Conservation (phyloP, 2,329 filamentous ascomycete genomes). For the Apiospora kogelbergensis region DNA sequence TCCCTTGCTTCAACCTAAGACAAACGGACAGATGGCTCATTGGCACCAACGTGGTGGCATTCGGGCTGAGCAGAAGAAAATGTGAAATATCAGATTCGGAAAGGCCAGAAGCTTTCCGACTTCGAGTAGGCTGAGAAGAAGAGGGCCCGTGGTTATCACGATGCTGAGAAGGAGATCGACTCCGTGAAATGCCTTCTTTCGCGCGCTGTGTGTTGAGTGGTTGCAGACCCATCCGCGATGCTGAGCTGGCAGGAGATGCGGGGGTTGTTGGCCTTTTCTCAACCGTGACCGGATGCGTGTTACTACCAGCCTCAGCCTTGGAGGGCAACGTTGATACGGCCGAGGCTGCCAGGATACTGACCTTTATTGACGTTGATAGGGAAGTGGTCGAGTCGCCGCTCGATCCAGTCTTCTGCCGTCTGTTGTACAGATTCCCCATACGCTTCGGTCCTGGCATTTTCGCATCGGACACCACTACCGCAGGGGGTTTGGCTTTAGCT, state of each 20-base stretch:
- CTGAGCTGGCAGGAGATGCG: background rate
- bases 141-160: background rate
- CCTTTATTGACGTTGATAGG: background rate
- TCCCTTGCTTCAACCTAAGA: background rate
- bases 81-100: background rate
- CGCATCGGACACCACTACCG: background rate
- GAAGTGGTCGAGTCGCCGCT: background rate
- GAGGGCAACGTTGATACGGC: background rate
- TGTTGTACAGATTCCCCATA: background rate
- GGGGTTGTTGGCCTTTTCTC: background rate
- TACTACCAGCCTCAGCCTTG: background rate
- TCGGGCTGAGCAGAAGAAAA: background rate
- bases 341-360: background rate
- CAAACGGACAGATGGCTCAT: background rate
- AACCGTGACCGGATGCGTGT: background rate
- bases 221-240: background rate
- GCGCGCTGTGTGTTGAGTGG: background rate
- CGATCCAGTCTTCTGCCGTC: background rate
- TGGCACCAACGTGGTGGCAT: background rate
- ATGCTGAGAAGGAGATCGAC: background rate
- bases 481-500: background rate
- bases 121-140: background rate
- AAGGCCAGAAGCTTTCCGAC: background rate
- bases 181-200: background rate
- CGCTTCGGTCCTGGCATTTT: background rate